Evolutionary conservation across 192 early-diverging fungal genomes (phyloP).

Genomic region (Lobosporangium transversale): DNA sequence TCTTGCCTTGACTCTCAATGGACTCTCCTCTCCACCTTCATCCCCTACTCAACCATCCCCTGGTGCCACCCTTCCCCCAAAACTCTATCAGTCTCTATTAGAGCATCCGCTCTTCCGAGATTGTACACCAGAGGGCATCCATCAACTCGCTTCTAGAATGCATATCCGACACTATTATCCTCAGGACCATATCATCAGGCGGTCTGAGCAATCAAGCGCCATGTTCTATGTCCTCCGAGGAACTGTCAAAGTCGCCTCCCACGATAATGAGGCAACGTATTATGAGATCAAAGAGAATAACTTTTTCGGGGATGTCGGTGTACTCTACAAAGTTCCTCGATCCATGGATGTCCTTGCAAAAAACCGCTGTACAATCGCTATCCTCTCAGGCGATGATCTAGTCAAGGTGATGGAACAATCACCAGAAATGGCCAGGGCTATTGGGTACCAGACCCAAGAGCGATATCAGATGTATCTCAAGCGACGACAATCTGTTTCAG

Average conservation of each 20-base stretch:
- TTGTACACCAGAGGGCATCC: conserved; percentile 29
- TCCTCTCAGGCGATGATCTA: conserved; percentile 71
- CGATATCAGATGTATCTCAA: conserved; percentile 63
- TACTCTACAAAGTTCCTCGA: conserved; percentile 75
- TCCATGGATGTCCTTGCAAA: conserved; percentile 76
- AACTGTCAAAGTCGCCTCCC: conserved; percentile 60
- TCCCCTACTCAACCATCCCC: conserved; percentile 25
- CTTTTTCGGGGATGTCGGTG: conserved; percentile 86
- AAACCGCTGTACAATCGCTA: conserved; percentile 71
- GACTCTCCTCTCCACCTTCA: conserved; percentile 34
- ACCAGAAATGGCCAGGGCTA: conserved; percentile 68
- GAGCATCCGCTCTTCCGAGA: conserved; percentile 45
- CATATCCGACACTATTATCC: conserved; percentile 52
- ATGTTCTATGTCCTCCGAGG: conserved; percentile 65
- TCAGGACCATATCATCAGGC: conserved; percentile 49
- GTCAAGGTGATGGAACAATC: conserved; percentile 61
- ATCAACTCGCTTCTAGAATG: conserved; percentile 45
- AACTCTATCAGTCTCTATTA: conserved; percentile 28
- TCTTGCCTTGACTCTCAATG: not conserved
- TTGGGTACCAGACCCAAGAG: conserved; percentile 70
- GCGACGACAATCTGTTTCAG: conserved; percentile 43
- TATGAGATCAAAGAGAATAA: conserved; percentile 68
- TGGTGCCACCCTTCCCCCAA: conserved; percentile 22
- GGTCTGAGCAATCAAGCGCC: conserved; percentile 59
- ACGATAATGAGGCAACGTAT: conserved; percentile 60